Evolutionary conservation across 2,329 filamentous ascomycete species (phyloP), one percentile per base, ranked within the genome.

Genomic region (Colletotrichum cuscutae): DNA sequence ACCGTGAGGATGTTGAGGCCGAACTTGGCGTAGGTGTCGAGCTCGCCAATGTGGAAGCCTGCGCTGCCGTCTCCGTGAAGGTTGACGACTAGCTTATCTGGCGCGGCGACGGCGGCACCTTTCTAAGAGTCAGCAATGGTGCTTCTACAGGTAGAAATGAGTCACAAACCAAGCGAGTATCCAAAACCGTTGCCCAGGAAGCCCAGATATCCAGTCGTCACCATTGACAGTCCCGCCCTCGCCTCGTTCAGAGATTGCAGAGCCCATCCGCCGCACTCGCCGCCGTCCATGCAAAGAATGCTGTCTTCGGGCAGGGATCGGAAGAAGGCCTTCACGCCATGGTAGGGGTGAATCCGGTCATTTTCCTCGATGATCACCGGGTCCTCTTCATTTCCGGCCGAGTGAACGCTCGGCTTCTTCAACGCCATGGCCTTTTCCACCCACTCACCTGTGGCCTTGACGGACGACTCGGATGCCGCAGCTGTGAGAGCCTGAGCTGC

Each of bases 21-120:
- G 3, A 65, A 69, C 49, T 69, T 69, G 26, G 66, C 66, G 35
- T 57, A 69, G 19, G 66, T 69, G 60, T 69, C 66, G 13, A 69
- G 66, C 35, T 69, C 66, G 60, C 66, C 52, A 19, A 69, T 65
- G 22, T 69, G 66, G 12, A 69, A 69, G 5, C 66, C 66, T 13
- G 35, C 66, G 22, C 66, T 69, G 60, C 66, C 66, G 3, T 69
- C 66, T 1, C 66, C 66, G n/a, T 69, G 60, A 6, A 65, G 5
- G 60, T 69, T 69, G n/a, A 69, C 35, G 9, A 69, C 53, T 13
- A 69, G 53, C 52, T 11, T 64, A 8, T 69, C 66, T 19, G 66
- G 66, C 11, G 35, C 52, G 52, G 66, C 66, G n/a, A 69, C 52
- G 11, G 66, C 66, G 22, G 66, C 60, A 19, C 66, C 66, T 69